Conservation (phyloP, 2,329 filamentous ascomycete species). For the Sarocladiaceae sp. region DNA sequence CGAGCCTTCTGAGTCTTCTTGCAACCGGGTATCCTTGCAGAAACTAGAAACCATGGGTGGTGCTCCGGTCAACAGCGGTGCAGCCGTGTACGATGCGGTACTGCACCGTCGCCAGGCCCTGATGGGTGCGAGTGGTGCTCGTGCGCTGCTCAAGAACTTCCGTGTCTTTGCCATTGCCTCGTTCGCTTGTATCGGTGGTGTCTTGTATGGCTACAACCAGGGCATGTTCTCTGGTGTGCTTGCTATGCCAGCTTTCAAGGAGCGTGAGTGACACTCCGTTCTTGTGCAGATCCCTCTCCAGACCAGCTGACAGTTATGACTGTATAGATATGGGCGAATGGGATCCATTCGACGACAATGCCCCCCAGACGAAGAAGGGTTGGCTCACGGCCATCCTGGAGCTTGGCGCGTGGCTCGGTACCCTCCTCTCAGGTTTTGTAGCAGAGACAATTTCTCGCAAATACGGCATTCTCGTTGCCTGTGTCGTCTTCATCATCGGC, state of each 20-base stretch:
- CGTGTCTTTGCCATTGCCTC: slow-evolving; percentile 56
- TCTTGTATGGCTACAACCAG: slow-evolving; percentile 69
- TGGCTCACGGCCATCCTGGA: slow-evolving; percentile 67
- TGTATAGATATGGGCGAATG: slow-evolving; percentile 52
- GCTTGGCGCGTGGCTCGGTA: slow-evolving; percentile 73
- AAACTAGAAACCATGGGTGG: slow-evolving; percentile 14
- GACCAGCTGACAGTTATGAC: background rate
- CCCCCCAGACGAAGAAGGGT: slow-evolving; percentile 51
- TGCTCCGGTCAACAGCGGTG: slow-evolving; percentile 10
- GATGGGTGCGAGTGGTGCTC: slow-evolving; percentile 48
- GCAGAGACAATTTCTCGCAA: slow-evolving; percentile 67
- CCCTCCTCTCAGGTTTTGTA: slow-evolving; percentile 65
- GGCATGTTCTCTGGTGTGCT: slow-evolving; percentile 59
- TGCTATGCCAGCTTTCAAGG: slow-evolving; percentile 49
- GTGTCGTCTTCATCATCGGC: slow-evolving; percentile 63
- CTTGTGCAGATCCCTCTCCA: slow-evolving; percentile 10
- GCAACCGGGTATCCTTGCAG: background rate
- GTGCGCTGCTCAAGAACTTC: slow-evolving; percentile 54
- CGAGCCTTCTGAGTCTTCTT: background rate
- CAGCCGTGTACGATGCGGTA: slow-evolving; percentile 43
- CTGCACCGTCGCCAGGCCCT: slow-evolving; percentile 47
- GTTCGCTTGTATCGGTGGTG: slow-evolving; percentile 60
- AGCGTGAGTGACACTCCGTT: slow-evolving; percentile 32
- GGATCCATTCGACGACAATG: slow-evolving; percentile 36
- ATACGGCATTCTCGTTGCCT: slow-evolving; percentile 63